Conservation (phyloP, 2,329 filamentous ascomycete genomes). For the Dactylellina drechsleri region DNA sequence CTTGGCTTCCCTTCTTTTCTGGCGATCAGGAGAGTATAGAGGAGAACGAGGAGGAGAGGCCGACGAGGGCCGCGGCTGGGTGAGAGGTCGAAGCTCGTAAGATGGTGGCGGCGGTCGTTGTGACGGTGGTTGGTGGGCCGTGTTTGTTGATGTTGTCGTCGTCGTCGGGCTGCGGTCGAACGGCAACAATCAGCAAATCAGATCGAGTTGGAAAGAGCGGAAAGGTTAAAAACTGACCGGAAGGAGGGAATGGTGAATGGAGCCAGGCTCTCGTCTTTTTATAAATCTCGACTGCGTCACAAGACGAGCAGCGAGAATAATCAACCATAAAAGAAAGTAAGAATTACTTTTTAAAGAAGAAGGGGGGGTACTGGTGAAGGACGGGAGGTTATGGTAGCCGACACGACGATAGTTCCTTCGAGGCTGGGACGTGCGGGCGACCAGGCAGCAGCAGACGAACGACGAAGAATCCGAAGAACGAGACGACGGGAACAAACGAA, state of each 20-base stretch:
- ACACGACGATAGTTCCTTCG: no score
- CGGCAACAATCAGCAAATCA: neutral
- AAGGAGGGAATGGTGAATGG: neutral
- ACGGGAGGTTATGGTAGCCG: no score
- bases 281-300: slow-evolving; percentile 2
- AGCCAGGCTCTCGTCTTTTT: slow-evolving; percentile 6
- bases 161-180: slow-evolving; percentile 22
- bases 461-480: no score
- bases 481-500: no score
- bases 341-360: no score
- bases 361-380: no score
- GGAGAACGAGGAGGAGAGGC: neutral
- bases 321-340: no score
- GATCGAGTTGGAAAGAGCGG: neutral
- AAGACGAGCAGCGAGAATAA: no score
- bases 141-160: slow-evolving; percentile 35
- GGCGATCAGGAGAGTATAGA: slow-evolving; percentile 16
- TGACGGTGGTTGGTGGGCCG: slow-evolving; percentile 20
- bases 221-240: slow-evolving; percentile 22
- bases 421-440: no score
- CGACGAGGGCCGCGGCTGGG: slow-evolving; percentile 17
- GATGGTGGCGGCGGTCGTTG: slow-evolving; percentile 18
- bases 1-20: slow-evolving; percentile 57
- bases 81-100: slow-evolving; percentile 36
- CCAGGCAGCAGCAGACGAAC: neutral